phyloP scores from a whole-genome alignment of 2,329 filamentous ascomycete species.

The Tolypocladium nubicola region DNA sequence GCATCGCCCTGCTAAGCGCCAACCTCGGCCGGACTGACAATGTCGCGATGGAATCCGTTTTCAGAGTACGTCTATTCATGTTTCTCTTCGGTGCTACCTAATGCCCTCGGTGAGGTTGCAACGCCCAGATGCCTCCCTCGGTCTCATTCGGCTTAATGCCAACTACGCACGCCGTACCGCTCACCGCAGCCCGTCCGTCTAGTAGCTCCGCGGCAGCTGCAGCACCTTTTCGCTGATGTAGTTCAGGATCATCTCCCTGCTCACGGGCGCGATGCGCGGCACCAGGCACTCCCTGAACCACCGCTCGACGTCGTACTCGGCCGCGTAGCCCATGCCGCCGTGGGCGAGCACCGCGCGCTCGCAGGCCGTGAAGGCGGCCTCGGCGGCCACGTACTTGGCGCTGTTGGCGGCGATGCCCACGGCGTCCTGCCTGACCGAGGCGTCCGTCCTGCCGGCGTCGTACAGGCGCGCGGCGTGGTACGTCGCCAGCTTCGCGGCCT shows the following conservation, averaged over 20 bases:
- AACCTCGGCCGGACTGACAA: background rate
- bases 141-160: too few relatives aligned
- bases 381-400: constrained; percentile 60
- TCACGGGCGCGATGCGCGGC: constrained; percentile 53
- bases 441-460: constrained; percentile 40
- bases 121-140: too few relatives aligned
- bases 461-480: constrained; percentile 57
- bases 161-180: too few relatives aligned
- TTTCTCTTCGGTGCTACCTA: too few relatives aligned
- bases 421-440: constrained; percentile 39
- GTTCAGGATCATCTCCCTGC: constrained; percentile 66
- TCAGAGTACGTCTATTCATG: too few relatives aligned
- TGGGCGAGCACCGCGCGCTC: constrained; percentile 49
- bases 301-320: constrained; percentile 55
- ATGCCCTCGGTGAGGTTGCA: too few relatives aligned
- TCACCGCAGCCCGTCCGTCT: background rate
- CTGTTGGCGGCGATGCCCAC: constrained; percentile 58
- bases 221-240: constrained; percentile 60
- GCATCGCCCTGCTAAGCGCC: background rate
- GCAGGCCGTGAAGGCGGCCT: constrained; percentile 52
- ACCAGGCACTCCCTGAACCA: constrained; percentile 56
- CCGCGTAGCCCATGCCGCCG: constrained; percentile 56
- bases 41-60: too few relatives aligned
- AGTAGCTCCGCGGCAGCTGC: constrained; percentile 59
- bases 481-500: constrained; percentile 53